Evolutionary conservation across 768 basidiomycete genomes (phyloP), one percentile per base, ranked within the genome.

Genomic region (Tulasnella sp.): DNA sequence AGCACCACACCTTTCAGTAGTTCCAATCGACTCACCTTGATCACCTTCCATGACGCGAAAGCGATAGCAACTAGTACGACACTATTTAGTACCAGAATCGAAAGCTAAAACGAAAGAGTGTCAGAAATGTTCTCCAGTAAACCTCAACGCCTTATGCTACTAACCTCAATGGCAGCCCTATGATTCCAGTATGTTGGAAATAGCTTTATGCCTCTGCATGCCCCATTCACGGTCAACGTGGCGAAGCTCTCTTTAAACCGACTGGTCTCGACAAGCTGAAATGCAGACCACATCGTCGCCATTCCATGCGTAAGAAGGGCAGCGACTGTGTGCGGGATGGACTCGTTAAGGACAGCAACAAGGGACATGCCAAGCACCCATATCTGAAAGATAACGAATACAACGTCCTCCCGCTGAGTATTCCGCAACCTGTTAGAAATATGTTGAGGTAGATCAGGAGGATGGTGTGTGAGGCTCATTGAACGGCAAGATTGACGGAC

Each of bases 291-390:
- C 11, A 72, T 78, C 3, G 87, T 87, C 2, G 82, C 83, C 63
- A 84, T 71, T 53, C 86, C 64, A 65, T 89, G 87, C 0, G 87
- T 88, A 46, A 85, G 68, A 62, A 87, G 73, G 15, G 84, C 78
- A 0, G 87, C 87, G 44, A 85, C 65, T 42, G 75, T 81, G 62
- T 89, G 87, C 1, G 87, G 87, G 61, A 88, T 85, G 2, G 85
- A 87, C 70, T 89, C 86, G 68, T 88, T 87, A 59, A 78, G 65
- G 53, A 66, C 69, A 42, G 86, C 86, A 45, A 86, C 82, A 27
- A 83, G 59, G 10, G 85, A 86, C 82, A 87, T 84, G 29, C 82
- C 84, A 15, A 87, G 72, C 4, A 87, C 80, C 87, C 87, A 90
- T 56, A 86, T 71, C 64, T 89, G 85, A 72, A 88, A 90, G 4